These are phyloP conservation scores for Xylariaceae sp. DNA, from an alignment of 2,329 filamentous ascomycete species.

Conservation along the genomic window DNA sequence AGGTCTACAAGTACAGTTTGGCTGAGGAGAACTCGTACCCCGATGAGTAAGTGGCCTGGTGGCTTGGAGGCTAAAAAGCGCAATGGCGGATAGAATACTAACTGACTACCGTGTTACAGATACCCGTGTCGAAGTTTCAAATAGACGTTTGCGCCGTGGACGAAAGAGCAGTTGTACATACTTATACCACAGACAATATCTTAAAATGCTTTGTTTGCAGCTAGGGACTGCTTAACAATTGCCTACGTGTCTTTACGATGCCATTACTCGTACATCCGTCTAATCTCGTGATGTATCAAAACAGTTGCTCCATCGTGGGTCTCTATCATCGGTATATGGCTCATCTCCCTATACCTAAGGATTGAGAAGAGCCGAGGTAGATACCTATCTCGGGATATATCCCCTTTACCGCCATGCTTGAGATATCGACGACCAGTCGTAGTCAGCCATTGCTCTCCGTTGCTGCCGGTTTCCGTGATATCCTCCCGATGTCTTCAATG, in stretches of 20 bases:
- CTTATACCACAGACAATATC: constrained; percentile 25
- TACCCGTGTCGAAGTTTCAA: constrained; percentile 68
- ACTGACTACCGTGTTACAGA: constrained; percentile 45
- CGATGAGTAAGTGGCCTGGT: constrained; percentile 58
- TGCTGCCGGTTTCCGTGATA: constrained; percentile 13
- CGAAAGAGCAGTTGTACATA: constrained; percentile 33
- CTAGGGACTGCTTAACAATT: constrained; percentile 13
- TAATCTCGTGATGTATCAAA: not conserved
- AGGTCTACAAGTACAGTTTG: constrained; percentile 70
- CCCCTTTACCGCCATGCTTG: not conserved
- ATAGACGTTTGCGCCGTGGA: constrained; percentile 40
- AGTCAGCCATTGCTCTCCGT: constrained; percentile 6
- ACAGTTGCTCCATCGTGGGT: not conserved
- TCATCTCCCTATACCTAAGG: not conserved
- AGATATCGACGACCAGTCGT: not conserved
- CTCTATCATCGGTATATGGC: not conserved
- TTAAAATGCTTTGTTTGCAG: constrained; percentile 34
- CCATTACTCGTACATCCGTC: not conserved
- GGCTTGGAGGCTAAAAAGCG: constrained; percentile 8
- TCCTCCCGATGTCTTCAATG: constrained; percentile 31
- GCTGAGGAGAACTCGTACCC: constrained; percentile 71
- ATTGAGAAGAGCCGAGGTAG: too few species aligned
- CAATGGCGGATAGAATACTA: constrained; percentile 31
- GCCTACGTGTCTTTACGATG: not conserved
- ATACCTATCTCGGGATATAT: not conserved